Conservation (phyloP, 164 flowering plant genomes). For the Liriodendron chinense region DNA sequence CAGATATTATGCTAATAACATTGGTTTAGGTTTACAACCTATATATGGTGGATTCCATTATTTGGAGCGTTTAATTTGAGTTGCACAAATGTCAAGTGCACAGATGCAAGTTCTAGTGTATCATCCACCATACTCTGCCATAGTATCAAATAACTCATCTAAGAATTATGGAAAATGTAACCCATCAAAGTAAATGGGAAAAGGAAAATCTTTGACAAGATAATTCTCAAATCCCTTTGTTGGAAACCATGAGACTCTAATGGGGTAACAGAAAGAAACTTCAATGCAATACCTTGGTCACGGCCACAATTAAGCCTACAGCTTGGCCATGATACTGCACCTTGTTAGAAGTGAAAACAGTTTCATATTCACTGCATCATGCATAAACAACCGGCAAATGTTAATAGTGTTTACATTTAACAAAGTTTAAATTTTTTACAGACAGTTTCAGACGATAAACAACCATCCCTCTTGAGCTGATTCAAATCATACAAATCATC, state of each 20-base stretch:
- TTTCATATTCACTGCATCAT: constrained; percentile 7
- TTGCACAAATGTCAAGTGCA: background rate
- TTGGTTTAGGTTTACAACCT: background rate
- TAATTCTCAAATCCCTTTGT: background rate
- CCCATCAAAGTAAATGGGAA: background rate
- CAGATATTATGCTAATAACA: background rate
- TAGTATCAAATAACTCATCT: background rate
- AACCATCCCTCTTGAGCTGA: no score
- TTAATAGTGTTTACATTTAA: background rate
- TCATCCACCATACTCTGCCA: background rate
- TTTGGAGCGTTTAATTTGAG: background rate
- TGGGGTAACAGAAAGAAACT: background rate
- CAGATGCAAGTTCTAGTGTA: background rate
- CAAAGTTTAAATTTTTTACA: no score
- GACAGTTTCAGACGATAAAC: no score
- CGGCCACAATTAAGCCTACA: constrained; percentile 9
- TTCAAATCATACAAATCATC: no score
- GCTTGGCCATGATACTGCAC: constrained; percentile 15
- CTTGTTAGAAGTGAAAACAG: constrained; percentile 9
- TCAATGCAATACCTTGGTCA: background rate
- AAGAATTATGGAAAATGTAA: background rate
- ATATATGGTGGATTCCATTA: background rate
- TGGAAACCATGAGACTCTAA: background rate
- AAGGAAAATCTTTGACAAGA: background rate
- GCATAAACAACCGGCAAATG: background rate